Conservation (phyloP, 2,329 filamentous ascomycete genomes). For the Thermochaetoides dissita region DNA sequence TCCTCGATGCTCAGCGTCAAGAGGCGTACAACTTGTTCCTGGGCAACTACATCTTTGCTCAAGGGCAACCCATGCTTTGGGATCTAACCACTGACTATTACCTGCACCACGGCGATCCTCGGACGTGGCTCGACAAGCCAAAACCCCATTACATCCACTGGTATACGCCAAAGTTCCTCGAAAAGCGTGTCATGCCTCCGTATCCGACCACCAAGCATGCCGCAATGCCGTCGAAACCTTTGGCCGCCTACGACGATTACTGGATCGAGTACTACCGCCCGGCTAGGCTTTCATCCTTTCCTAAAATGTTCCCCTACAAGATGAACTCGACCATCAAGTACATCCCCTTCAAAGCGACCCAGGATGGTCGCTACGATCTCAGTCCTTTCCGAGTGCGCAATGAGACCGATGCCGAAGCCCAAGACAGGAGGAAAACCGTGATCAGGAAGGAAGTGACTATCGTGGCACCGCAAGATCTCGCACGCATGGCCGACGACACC, state of each 20-base stretch:
- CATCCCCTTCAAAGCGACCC: slow-evolving; percentile 59
- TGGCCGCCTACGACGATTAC: slow-evolving; percentile 72
- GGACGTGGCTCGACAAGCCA: slow-evolving; percentile 49
- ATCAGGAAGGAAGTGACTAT: slow-evolving; percentile 56
- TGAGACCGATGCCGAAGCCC: slow-evolving; percentile 42
- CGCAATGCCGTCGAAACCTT: slow-evolving; percentile 26
- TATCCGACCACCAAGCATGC: slow-evolving; percentile 20
- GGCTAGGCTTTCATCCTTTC: slow-evolving; percentile 70
- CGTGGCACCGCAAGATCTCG: slow-evolving; percentile 40
- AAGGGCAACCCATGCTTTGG: slow-evolving; percentile 92
- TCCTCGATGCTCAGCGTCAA: slow-evolving; percentile 92
- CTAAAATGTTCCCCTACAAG: slow-evolving; percentile 83
- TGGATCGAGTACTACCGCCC: slow-evolving; percentile 97
- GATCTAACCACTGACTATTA: slow-evolving; percentile 92
- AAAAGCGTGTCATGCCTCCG: slow-evolving; percentile 46
- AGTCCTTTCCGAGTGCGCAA: slow-evolving; percentile 77
- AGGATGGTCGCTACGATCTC: slow-evolving; percentile 64
- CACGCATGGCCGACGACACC: slow-evolving; percentile 23
- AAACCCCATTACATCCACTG: slow-evolving; percentile 71
- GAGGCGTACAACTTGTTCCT: slow-evolving; percentile 97
- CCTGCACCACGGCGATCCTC: slow-evolving; percentile 77
- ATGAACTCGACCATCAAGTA: slow-evolving; percentile 83
- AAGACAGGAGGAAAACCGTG: slow-evolving; percentile 42
- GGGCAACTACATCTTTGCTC: slow-evolving; percentile 81
- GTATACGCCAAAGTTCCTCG: slow-evolving; percentile 64